phyloP scores from a whole-genome alignment of 305 asterid genomes.

The Coffea humblotiana region DNA sequence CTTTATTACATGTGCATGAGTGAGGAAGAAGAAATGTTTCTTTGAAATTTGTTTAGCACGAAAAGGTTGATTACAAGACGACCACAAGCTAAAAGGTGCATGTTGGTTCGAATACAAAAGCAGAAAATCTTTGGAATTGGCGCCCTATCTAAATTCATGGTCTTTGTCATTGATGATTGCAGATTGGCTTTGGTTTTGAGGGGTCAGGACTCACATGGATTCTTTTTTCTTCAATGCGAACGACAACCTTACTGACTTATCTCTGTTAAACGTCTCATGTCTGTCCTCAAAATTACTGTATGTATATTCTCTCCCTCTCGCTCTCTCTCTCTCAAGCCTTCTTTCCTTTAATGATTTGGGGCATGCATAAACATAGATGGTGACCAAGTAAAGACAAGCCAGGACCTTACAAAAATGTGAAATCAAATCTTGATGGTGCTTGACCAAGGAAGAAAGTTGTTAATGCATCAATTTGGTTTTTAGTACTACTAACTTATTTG shows the following conservation, averaged over 20 bases:
- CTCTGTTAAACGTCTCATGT: conserved; percentile 15
- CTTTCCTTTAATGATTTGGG: neutral
- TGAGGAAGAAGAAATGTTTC: neutral
- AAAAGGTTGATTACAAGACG: conserved; percentile 11
- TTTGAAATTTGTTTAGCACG: conserved; percentile 18
- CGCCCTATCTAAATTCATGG: neutral
- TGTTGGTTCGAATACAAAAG: conserved; percentile 9
- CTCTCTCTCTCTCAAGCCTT: neutral
- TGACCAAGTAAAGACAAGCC: conserved; percentile 16
- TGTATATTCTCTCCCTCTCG: neutral
- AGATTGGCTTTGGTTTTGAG: conserved; percentile 16
- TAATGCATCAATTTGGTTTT: neutral
- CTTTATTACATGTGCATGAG: neutral
- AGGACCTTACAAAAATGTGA: neutral
- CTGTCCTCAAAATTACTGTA: conserved; percentile 5
- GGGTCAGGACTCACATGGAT: conserved; percentile 10
- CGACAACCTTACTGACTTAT: conserved; percentile 20
- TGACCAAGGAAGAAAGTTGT: neutral
- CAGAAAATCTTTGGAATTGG: conserved; percentile 13
- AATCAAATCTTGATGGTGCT: neutral
- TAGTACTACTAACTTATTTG: neutral
- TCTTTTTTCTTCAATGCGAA: conserved; percentile 21
- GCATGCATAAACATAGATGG: neutral
- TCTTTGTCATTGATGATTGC: conserved; percentile 14
- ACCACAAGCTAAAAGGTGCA: conserved; percentile 5